Percentiles rank a stretch among this genome's conserved stretches.
Evolutionary conservation across 2,329 filamentous ascomycete genomes (phyloP).

Genomic region (Ceratocystis cacaofunesta): DNA sequence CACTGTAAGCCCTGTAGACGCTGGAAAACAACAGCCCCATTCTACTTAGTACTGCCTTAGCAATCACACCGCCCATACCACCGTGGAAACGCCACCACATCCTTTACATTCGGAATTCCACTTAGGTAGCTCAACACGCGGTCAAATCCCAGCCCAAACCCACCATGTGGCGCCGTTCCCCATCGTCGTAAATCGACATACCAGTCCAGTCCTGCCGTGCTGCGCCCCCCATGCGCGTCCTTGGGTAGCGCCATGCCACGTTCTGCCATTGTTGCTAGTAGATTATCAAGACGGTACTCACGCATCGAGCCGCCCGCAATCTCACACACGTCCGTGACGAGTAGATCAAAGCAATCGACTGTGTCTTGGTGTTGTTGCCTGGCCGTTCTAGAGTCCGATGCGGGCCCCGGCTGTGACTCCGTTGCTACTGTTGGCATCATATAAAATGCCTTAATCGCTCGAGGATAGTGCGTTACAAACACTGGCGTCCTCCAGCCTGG

Average conservation of each 20-base stretch:
- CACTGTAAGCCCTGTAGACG: too few species aligned
- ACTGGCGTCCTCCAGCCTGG: conserved; percentile 46
- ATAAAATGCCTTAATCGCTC: conserved; percentile 77
- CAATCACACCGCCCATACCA: conserved; percentile 47
- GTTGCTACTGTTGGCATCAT: conserved; percentile 26
- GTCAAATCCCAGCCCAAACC: conserved; percentile 84
- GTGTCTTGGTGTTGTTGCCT: conserved; percentile 29
- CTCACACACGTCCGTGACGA: conserved; percentile 75
- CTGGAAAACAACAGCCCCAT: too few species aligned
- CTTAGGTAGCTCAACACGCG: conserved; percentile 70
- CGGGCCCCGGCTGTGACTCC: background rate
- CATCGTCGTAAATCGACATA: conserved; percentile 78
- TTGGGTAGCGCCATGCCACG: conserved; percentile 43
- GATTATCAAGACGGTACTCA: conserved; percentile 56
- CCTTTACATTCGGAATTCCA: conserved; percentile 67
- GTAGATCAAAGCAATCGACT: conserved; percentile 79
- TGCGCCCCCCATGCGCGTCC: conserved; percentile 6
- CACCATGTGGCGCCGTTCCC: conserved; percentile 83
- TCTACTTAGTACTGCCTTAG: too few species aligned
- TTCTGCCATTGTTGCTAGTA: conserved; percentile 55
- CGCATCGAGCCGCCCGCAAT: conserved; percentile 80
- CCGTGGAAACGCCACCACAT: conserved; percentile 74
- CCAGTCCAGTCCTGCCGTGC: conserved; percentile 47
- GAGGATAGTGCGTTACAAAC: conserved; percentile 90
- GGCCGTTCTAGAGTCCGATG: too few species aligned